These are phyloP conservation scores for Suillus weaverae DNA, from an alignment of 768 basidiomycete species.

Conservation along the genomic window DNA sequence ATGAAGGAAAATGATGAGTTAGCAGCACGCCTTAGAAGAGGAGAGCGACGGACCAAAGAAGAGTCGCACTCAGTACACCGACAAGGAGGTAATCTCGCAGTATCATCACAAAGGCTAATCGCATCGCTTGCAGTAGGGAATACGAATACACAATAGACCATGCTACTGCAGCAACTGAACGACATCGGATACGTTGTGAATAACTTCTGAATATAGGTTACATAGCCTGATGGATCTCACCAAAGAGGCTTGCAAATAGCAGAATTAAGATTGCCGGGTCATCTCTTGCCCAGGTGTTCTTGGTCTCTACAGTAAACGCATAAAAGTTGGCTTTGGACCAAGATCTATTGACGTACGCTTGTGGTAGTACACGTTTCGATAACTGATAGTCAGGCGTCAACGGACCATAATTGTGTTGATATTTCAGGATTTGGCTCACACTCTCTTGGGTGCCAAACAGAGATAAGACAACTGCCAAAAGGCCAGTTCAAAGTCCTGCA, in stretches of 20 bases:
- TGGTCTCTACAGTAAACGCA: constrained; percentile 68
- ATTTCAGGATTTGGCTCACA: constrained; percentile 49
- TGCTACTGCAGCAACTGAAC: constrained; percentile 71
- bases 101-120: constrained; percentile 79
- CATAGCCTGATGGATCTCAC: constrained; percentile 37
- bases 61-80: constrained; percentile 71
- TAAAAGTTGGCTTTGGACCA: neutral
- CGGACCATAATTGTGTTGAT: neutral
- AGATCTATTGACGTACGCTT: constrained; percentile 56
- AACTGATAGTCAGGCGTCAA: constrained; percentile 45
- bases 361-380: constrained; percentile 97
- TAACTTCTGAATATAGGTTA: neutral
- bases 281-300: constrained; percentile 97
- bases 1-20: constrained; percentile 14
- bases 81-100: constrained; percentile 83
- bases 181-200: neutral
- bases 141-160: constrained; percentile 88
- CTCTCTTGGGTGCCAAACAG: constrained; percentile 88
- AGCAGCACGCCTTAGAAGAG: constrained; percentile 13
- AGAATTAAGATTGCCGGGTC: constrained; percentile 94
- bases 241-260: constrained; percentile 72
- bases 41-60: constrained; percentile 60
- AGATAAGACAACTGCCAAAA: constrained; percentile 96
- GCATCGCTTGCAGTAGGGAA: constrained; percentile 51
- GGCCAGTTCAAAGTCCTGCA: constrained; percentile 93